A percentile compares a stretch with the other conserved stretches of the same genome.
Evolutionary conservation across 768 basidiomycete species (phyloP).

Genomic region (Obba rivulosa): DNA sequence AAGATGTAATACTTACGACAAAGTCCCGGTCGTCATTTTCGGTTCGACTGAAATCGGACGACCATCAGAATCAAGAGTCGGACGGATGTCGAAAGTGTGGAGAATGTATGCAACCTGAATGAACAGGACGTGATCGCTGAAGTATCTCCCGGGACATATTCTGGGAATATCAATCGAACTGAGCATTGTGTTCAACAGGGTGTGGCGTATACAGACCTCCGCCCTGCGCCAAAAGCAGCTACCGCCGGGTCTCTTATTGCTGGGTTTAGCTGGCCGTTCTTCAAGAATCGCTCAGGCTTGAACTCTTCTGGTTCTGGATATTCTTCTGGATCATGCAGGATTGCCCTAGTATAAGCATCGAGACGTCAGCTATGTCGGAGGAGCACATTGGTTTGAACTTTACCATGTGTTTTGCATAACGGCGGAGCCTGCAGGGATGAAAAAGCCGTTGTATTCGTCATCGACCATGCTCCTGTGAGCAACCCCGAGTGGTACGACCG

Average conservation of each 20-base stretch:
- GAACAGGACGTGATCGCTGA: constrained; percentile 19
- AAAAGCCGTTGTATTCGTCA: constrained; percentile 14
- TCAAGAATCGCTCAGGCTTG: constrained; percentile 22
- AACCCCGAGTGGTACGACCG: constrained; percentile 11
- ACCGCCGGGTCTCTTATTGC: constrained; percentile 5
- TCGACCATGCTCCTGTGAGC: constrained; percentile 8
- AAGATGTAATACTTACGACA: constrained; percentile 11
- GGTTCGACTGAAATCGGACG: constrained; percentile 17
- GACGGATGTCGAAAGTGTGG: constrained; percentile 19
- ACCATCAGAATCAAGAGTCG: constrained; percentile 21
- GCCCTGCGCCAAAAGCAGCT: constrained; percentile 9
- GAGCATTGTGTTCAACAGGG: neutral
- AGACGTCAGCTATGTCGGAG: neutral
- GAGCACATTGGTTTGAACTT: neutral
- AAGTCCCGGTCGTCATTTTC: constrained; percentile 15
- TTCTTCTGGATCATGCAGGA: constrained; percentile 18
- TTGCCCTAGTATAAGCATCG: constrained; percentile 15
- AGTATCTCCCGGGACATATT: constrained; percentile 23
- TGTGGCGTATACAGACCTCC: constrained; percentile 5
- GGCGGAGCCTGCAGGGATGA: constrained; percentile 9
- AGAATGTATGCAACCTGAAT: constrained; percentile 21
- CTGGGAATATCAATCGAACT: neutral
- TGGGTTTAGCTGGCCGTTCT: constrained; percentile 8
- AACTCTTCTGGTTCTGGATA: constrained; percentile 22
- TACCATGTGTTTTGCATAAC: constrained; percentile 12